Evolutionary conservation across 2,329 filamentous ascomycete species (phyloP).

Genomic region (Aspergillus pseudonomiae): DNA sequence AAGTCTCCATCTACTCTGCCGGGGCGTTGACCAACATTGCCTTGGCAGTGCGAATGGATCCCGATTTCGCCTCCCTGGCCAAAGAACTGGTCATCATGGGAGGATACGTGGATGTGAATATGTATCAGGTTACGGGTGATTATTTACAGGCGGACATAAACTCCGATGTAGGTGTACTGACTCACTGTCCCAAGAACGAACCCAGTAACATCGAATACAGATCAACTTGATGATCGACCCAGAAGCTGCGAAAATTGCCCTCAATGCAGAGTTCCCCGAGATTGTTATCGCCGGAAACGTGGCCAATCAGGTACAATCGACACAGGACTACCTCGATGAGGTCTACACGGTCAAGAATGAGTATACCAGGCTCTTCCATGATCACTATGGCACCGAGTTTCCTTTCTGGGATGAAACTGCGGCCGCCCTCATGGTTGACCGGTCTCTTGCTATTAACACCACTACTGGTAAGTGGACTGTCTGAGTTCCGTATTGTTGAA

Average conservation of each 20-base stretch:
- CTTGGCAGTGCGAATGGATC: slow-evolving; percentile 50
- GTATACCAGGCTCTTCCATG: slow-evolving; percentile 43
- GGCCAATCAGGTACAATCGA: slow-evolving; percentile 52
- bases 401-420: slow-evolving; percentile 54
- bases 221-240: slow-evolving; percentile 58
- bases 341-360: slow-evolving; percentile 40
- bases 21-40: slow-evolving; percentile 55
- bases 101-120: slow-evolving; percentile 50
- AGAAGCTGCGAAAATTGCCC: slow-evolving; percentile 53
- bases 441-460: slow-evolving; percentile 41
- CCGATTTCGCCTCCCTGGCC: slow-evolving; percentile 49
- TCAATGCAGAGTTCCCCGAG: slow-evolving; percentile 52
- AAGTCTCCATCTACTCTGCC: slow-evolving; percentile 53
- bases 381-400: slow-evolving; percentile 44
- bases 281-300: slow-evolving; percentile 52
- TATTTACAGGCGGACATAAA: slow-evolving; percentile 30
- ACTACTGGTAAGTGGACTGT: slow-evolving; percentile 32
- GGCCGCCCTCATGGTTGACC: slow-evolving; percentile 42
- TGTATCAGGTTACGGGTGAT: slow-evolving; percentile 35
- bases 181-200: slow-evolving; percentile 1
- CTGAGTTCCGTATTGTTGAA: neutral
- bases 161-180: slow-evolving; percentile 29
- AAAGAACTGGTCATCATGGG: slow-evolving; percentile 56
- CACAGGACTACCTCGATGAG: slow-evolving; percentile 43
- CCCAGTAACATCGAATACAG: slow-evolving; percentile 29